These are phyloP conservation scores for Ogataea paraovalis DNA, from an alignment of 805 yeast species.

Conservation along the genomic window DNA sequence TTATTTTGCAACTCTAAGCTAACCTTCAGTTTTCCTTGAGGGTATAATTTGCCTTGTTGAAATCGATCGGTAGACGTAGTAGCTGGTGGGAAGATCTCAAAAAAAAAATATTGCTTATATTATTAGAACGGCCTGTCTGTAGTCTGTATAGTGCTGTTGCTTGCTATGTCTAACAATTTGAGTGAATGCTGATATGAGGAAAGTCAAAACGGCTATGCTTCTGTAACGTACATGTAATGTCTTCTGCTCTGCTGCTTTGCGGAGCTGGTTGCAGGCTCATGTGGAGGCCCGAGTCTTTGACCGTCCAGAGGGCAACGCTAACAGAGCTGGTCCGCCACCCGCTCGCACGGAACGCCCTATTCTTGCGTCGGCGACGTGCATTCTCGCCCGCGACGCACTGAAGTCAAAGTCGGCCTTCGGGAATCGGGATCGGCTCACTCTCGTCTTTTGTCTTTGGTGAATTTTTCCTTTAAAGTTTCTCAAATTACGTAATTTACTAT, in stretches of 20 bases:
- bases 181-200: too few relatives aligned
- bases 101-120: not conserved
- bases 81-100: not conserved
- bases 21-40: not conserved
- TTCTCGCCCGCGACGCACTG: too few relatives aligned
- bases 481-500: too few relatives aligned
- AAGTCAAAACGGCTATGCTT: too few relatives aligned
- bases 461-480: too few relatives aligned
- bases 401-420: too few relatives aligned
- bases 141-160: not conserved
- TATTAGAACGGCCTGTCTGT: not conserved
- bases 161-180: too few relatives aligned
- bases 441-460: not conserved
- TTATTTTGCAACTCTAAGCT: too few relatives aligned
- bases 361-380: not conserved
- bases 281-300: not conserved
- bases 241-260: not conserved
- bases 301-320: not conserved
- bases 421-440: not conserved
- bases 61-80: not conserved
- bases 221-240: too few relatives aligned
- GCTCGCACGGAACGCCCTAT: not conserved
- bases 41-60: not conserved
- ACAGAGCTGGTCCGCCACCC: too few relatives aligned
- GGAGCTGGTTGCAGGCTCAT: not conserved